phyloP scores from a whole-genome alignment of 148 eudicot species.

The Talinum fruticosum region DNA sequence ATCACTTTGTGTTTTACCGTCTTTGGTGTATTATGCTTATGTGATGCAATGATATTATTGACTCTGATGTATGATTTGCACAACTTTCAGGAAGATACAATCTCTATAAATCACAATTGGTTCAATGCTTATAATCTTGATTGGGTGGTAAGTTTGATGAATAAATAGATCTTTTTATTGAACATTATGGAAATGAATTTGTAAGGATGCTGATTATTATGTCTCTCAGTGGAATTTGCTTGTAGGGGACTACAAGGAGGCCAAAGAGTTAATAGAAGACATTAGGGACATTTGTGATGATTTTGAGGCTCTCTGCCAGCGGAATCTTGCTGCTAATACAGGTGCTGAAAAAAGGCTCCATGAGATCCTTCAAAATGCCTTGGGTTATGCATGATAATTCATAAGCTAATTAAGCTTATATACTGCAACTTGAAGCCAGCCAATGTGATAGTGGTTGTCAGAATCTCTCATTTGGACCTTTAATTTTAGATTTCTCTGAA shows the following conservation, averaged over 20 bases:
- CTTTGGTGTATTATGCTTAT: slow-evolving; percentile 3
- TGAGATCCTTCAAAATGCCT: background rate
- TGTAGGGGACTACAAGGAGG: slow-evolving; percentile 77
- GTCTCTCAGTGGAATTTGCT: slow-evolving; percentile 81
- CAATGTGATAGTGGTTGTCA: background rate
- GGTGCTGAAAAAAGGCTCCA: slow-evolving; percentile 36
- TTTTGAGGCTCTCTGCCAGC: slow-evolving; percentile 94
- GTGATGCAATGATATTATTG: slow-evolving; percentile 4
- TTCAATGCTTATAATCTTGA: slow-evolving; percentile 84
- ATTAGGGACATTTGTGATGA: slow-evolving; percentile 85
- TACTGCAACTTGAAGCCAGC: background rate
- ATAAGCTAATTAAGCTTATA: background rate
- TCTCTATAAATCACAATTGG: slow-evolving; percentile 99
- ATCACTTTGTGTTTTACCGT: background rate
- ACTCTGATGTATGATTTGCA: slow-evolving; percentile 9
- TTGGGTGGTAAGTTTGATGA: slow-evolving; percentile 76
- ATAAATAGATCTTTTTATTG: background rate
- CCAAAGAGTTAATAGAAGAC: slow-evolving; percentile 80
- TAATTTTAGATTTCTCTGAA: background rate
- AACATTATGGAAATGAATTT: background rate
- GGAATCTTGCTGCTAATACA: slow-evolving; percentile 96
- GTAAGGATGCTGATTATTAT: background rate
- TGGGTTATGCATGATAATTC: background rate
- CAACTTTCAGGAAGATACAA: slow-evolving; percentile 78
- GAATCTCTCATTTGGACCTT: background rate